Conservation (phyloP, 768 basidiomycete genomes). For the Cantharellus anzutake region DNA sequence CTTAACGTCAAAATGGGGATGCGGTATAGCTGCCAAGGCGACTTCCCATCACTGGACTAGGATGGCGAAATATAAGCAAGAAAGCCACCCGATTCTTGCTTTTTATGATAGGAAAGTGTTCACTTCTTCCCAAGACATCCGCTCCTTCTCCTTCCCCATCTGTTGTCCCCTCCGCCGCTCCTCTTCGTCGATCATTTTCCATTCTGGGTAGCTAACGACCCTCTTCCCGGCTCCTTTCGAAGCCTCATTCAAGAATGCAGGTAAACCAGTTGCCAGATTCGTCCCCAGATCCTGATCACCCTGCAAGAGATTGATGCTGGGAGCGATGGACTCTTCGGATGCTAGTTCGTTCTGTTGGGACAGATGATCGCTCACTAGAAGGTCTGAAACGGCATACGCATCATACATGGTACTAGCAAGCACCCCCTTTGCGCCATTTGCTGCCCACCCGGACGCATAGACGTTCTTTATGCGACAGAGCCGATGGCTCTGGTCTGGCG, state of each 20-base stretch:
- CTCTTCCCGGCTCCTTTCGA: conserved; percentile 15
- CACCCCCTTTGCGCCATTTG: conserved; percentile 79
- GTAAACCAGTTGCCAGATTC: conserved; percentile 20
- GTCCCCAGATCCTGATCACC: conserved; percentile 1
- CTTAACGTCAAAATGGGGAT: no score
- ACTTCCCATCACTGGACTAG: no score
- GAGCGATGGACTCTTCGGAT: neutral
- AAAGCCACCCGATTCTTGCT: no score
- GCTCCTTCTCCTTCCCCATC: conserved; percentile 52
- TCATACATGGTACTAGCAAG: conserved; percentile 87
- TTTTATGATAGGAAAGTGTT: conserved; percentile 3
- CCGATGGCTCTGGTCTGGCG: no score
- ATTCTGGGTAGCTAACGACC: conserved; percentile 49
- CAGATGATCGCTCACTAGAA: conserved; percentile 42
- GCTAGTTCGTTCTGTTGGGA: neutral
- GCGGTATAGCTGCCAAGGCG: no score
- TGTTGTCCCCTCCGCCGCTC: conserved; percentile 41
- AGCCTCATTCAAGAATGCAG: conserved; percentile 28
- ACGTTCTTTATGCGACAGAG: conserved; percentile 29
- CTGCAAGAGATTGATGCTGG: neutral
- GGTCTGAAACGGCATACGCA: conserved; percentile 61
- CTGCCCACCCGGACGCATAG: conserved; percentile 93
- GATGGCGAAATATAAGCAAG: no score
- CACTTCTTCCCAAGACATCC: conserved; percentile 40
- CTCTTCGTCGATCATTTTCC: conserved; percentile 55